Evolutionary conservation across 192 early-diverging fungal genomes (phyloP).

Genomic region (Backusella tarrabulga): DNA sequence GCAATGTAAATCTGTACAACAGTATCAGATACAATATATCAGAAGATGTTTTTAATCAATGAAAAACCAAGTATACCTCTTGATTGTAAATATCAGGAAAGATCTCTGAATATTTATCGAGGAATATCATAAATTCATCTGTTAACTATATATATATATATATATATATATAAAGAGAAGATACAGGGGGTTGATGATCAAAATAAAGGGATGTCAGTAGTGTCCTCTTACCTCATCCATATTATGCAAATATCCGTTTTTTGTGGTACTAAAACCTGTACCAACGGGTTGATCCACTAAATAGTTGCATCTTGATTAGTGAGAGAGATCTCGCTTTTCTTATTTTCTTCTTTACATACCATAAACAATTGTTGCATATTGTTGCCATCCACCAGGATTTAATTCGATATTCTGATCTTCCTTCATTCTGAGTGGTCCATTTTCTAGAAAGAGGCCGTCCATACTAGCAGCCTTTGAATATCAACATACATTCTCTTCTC

Average conservation of each 20-base stretch:
- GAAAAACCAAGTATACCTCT: constrained; percentile 10
- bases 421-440: constrained; percentile 53
- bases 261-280: constrained; percentile 58
- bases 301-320: not conserved
- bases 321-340: not conserved
- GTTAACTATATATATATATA: constrained; percentile 34
- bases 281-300: constrained; percentile 66
- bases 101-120: constrained; percentile 45
- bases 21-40: not conserved
- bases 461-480: constrained; percentile 38
- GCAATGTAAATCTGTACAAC: constrained; percentile 53
- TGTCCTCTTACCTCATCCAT: constrained; percentile 48
- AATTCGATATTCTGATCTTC: constrained; percentile 36
- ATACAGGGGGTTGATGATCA: not conserved
- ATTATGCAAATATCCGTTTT: constrained; percentile 33
- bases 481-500: not conserved
- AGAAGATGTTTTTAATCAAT: not conserved
- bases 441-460: constrained; percentile 65
- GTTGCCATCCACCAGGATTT: constrained; percentile 54
- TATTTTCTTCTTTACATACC: constrained; percentile 31
- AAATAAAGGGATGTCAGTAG: constrained; percentile 1
- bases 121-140: constrained; percentile 43
- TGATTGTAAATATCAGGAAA: constrained; percentile 46
- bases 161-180: not conserved
- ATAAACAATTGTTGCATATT: constrained; percentile 58